Evolutionary conservation across 2,329 filamentous ascomycete genomes (phyloP).

Genomic region (Alternaria brassicae): DNA sequence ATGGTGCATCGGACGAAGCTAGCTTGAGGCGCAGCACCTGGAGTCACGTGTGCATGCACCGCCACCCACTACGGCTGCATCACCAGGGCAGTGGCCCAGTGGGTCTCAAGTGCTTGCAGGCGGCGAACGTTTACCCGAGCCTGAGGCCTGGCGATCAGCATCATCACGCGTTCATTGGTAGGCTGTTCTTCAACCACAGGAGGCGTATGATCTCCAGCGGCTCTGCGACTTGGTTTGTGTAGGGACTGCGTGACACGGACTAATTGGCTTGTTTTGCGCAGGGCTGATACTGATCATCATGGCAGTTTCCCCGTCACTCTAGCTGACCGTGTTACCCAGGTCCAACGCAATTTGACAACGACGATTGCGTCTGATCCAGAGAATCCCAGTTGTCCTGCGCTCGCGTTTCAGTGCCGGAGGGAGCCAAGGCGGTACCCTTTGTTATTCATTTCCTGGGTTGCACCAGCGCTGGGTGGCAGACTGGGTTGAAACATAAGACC

Average conservation of each 20-base stretch:
- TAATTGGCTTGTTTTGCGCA: constrained; percentile 26
- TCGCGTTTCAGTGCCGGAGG: constrained; percentile 19
- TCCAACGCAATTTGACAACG: constrained; percentile 5
- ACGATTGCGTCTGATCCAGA: constrained; percentile 4
- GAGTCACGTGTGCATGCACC: constrained; percentile 2
- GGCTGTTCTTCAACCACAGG: constrained; percentile 8
- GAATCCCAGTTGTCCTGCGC: constrained; percentile 10
- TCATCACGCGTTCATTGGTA: constrained; percentile 7
- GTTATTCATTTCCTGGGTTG: constrained; percentile 18
- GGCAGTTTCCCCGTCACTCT: constrained; percentile 3
- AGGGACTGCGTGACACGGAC: constrained; percentile 31
- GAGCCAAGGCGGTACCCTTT: constrained; percentile 21
- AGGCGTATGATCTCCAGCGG: constrained; percentile 22
- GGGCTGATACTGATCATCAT: constrained; percentile 35
- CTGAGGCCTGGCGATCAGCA: constrained; percentile 4
- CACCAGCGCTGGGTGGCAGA: constrained; percentile 12
- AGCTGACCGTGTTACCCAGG: constrained; percentile 4
- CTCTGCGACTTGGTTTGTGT: constrained; percentile 37
- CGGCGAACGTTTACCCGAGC: constrained; percentile 12
- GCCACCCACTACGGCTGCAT: constrained; percentile 10
- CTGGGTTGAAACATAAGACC: constrained; percentile 26
- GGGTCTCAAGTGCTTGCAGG: constrained; percentile 1
- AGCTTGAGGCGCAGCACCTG: constrained; percentile 3
- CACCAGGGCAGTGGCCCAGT: background rate
- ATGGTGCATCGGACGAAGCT: constrained; percentile 7